Conservation (phyloP, 2,329 filamentous ascomycete species). For the Colletotrichum somersetense region DNA sequence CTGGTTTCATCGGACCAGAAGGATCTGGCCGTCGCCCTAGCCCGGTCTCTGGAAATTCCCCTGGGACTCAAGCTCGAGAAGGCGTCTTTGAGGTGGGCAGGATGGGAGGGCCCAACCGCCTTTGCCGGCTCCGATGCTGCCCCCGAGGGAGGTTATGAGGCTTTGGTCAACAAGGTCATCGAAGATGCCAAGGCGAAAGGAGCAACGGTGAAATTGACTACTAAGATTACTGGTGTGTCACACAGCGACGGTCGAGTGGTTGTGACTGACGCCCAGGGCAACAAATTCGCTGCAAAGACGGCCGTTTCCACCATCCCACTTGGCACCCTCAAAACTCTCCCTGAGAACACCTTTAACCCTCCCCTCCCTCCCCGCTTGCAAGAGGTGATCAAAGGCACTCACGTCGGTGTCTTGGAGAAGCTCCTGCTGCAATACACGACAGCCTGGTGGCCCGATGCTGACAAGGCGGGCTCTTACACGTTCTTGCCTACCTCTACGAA, state of each 20-base stretch:
- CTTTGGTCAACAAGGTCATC: constrained; percentile 31
- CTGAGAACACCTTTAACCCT: constrained; percentile 34
- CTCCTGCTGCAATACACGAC: constrained; percentile 35
- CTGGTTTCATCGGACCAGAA: constrained; percentile 13
- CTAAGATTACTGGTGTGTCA: constrained; percentile 22
- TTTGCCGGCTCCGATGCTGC: constrained; percentile 39
- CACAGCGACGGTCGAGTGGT: constrained; percentile 19
- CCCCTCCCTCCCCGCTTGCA: constrained; percentile 30
- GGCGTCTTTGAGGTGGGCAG: constrained; percentile 38
- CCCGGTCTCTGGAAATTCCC: constrained; percentile 38
- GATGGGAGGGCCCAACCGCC: constrained; percentile 29
- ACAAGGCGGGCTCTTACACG: constrained; percentile 34
- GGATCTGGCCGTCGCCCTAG: constrained; percentile 31
- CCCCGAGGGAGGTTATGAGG: constrained; percentile 37
- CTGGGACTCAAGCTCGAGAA: constrained; percentile 39
- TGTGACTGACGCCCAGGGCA: constrained; percentile 31
- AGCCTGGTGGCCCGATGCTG: constrained; percentile 40
- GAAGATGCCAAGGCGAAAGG: constrained; percentile 35
- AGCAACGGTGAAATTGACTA: constrained; percentile 32
- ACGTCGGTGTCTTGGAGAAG: constrained; percentile 38
- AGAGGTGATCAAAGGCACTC: constrained; percentile 34
- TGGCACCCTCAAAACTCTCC: constrained; percentile 36
- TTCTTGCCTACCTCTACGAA: constrained; percentile 39
- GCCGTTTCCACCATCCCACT: constrained; percentile 38
- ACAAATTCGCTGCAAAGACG: constrained; percentile 38